phyloP scores from a whole-genome alignment of 805 yeast species.

The Wickerhamiella hasegawae region DNA sequence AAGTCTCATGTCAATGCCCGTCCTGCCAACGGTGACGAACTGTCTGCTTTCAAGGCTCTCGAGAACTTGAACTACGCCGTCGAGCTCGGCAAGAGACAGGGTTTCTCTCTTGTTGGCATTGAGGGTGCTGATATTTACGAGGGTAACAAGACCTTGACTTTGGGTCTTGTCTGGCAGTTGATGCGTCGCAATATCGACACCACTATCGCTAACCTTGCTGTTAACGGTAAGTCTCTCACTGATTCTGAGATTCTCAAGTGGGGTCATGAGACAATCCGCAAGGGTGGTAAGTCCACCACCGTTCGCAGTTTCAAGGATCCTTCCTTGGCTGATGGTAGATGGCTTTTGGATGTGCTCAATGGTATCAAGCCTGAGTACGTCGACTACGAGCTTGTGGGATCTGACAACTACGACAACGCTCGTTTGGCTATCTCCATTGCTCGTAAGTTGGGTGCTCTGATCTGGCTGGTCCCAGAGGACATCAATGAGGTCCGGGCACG shows the following conservation, averaged over 20 bases:
- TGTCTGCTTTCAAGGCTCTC: conserved; percentile 83
- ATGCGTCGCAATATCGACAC: conserved; percentile 90
- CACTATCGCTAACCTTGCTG: conserved; percentile 58
- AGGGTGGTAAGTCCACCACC: conserved; percentile 63
- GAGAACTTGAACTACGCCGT: conserved; percentile 99
- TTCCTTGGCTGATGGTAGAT: conserved; percentile 59
- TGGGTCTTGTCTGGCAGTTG: conserved; percentile 95
- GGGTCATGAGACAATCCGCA: conserved; percentile 76
- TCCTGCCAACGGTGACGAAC: conserved; percentile 57
- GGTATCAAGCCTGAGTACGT: conserved; percentile 97
- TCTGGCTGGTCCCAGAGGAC: conserved; percentile 99
- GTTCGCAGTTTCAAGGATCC: conserved; percentile 79
- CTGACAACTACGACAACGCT: conserved; percentile 85
- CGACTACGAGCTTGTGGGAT: conserved; percentile 83
- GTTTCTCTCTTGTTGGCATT: conserved; percentile 89
- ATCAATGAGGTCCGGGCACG: conserved; percentile 91
- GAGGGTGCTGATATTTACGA: conserved; percentile 96
- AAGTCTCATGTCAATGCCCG: conserved; percentile 66
- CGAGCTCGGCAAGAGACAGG: conserved; percentile 81
- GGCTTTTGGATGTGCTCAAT: conserved; percentile 74
- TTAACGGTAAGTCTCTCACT: conserved; percentile 57
- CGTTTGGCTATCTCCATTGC: conserved; percentile 96
- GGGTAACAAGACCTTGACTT: conserved; percentile 74
- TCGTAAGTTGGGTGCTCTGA: conserved; percentile 91
- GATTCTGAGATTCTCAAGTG: conserved; percentile 82